Base-by-base conservation (phyloP, 2,329 filamentous ascomycete species). In the Phialemonium atrogriseum region DNA sequence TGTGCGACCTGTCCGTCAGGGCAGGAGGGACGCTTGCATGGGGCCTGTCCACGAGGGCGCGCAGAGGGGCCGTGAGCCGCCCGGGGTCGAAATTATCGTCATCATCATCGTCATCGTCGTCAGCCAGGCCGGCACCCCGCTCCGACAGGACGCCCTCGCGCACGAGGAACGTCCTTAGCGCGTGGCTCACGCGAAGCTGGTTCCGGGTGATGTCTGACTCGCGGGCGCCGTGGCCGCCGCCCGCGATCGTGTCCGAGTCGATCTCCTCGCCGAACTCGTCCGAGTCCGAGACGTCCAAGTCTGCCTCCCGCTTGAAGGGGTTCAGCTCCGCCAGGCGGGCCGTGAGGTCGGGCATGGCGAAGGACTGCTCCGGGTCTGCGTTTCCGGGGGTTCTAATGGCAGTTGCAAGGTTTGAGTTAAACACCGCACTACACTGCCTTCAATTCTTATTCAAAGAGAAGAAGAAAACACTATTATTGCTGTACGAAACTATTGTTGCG, bases 101-200 rank as follows among this genome's bases (percentile, higher is more conserved):
- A n/a, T n/a, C n/a, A n/a, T n/a, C n/a, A n/a, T n/a, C n/a, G n/a
- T n/a, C n/a, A 4, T 66, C 62, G 1, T 52, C 40, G 14, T 46
- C 46, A 25, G 69, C 60, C 15, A 70, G 33, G 5, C 55, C 62
- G n/a, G 60, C 68, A 26, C 77, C 71, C 3, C 47, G 47, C 24
- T 62, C 53, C 4, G 62, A 55, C 7, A 80, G 46, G 10, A 77
- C 54, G 3, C 60, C 51, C 20, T 75, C 52, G 15, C 69, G 52
- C 24, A 64, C 63, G 12, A 81, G 57, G 39, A 73, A 75, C 2
- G 60, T 60, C 36, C 65, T 68, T 26, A 81, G 49, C 0, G 73
- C 70, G 39, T 62, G 60, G 54, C 76, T 79, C 42, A 80, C 68
- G 29, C 67, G 60, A 15, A 80, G 63, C 37, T 71, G 59, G 25